A percentile compares a stretch with the other conserved stretches of the same genome.
phyloP scores from a whole-genome alignment of 1,284 basidiomycete genomes.

The Pseudozyma hubeiensis region DNA sequence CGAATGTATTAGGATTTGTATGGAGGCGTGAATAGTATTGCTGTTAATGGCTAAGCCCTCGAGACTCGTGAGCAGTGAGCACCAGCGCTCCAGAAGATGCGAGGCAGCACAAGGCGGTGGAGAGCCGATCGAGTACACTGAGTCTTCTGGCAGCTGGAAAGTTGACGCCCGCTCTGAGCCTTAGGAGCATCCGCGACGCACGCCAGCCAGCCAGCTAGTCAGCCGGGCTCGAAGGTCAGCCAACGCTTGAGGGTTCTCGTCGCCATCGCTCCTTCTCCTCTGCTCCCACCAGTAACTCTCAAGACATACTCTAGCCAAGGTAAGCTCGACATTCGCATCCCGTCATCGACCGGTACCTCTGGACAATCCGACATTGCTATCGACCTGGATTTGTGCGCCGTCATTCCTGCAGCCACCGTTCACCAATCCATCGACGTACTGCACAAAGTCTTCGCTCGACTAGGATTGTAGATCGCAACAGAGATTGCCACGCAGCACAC shows the following conservation, averaged over 20 bases:
- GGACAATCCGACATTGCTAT: slow-evolving; percentile 33
- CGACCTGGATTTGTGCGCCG: neutral
- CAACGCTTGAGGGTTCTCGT: slow-evolving; percentile 39
- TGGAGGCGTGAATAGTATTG: too few species aligned
- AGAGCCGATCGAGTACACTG: too few species aligned
- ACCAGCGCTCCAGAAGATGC: too few species aligned
- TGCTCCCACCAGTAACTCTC: slow-evolving; percentile 51
- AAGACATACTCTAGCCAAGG: slow-evolving; percentile 55
- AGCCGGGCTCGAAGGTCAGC: neutral
- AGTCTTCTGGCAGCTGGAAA: too few species aligned
- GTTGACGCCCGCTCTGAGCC: too few species aligned
- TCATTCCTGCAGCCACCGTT: slow-evolving; percentile 3
- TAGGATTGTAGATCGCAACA: too few species aligned
- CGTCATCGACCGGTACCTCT: slow-evolving; percentile 2
- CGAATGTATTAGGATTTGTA: too few species aligned
- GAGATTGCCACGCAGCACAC: too few species aligned
- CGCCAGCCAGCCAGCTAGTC: neutral
- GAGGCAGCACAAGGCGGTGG: too few species aligned
- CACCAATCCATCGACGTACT: neutral
- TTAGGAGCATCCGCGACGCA: neutral
- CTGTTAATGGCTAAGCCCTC: too few species aligned
- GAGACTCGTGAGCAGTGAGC: too few species aligned
- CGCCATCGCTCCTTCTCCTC: slow-evolving; percentile 41
- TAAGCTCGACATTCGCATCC: slow-evolving; percentile 36
- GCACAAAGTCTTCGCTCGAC: neutral